Evolutionary conservation across 2,329 filamentous ascomycete species (phyloP), one percentile per base, ranked within the genome.

Genomic region (Cladosporium velox): DNA sequence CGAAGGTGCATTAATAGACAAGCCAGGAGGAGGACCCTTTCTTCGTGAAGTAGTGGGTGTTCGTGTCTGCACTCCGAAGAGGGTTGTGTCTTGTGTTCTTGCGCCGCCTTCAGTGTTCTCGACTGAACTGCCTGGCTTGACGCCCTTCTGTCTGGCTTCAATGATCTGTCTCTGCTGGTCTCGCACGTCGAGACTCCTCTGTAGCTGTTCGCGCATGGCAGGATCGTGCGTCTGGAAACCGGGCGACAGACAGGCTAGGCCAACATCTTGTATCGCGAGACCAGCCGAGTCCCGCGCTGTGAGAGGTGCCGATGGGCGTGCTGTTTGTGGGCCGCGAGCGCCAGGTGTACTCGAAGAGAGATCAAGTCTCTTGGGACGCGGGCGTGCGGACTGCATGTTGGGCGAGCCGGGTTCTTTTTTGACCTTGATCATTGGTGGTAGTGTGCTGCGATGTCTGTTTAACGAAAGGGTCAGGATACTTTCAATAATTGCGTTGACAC

Each of bases 161-260:
- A 99, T 99, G 71, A 99, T 94, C 70, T 92, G 91, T 71, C 94
- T 87, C 79, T 99, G 95, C 77, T 97, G 92, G 72, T 99, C 94
- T 69, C 93, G 86, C 34, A 99, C 93, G 55, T 91, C 93, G 79
- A 97, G 88, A 79, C 95, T 98, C 72, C 94, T 88, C 79, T 98
- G 93, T 63, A 99, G 83, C 79, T 98, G 93, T 79, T 97, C 92
- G 76, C 95, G 90, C 92, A 97, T 96, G 24, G 91, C 87, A n/a
- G 95, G 94, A 78, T 99, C 93, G 73, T 98, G 91, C 18, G 95
- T 98, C 71, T 96, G 89, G 75, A 99, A 98, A 64, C 95, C 95
- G 0, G 95, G 95, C 2, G 95, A 98, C 65, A 99, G 84, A 75
- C 95, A 99, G 51, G 94, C 94, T 65, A 98, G 85, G 66, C 95